Percentiles rank a stretch among this genome's conserved stretches.
These are phyloP conservation scores for Neolentinus lepideus DNA, from an alignment of 1,284 basidiomycete genomes.

Conservation along the genomic window DNA sequence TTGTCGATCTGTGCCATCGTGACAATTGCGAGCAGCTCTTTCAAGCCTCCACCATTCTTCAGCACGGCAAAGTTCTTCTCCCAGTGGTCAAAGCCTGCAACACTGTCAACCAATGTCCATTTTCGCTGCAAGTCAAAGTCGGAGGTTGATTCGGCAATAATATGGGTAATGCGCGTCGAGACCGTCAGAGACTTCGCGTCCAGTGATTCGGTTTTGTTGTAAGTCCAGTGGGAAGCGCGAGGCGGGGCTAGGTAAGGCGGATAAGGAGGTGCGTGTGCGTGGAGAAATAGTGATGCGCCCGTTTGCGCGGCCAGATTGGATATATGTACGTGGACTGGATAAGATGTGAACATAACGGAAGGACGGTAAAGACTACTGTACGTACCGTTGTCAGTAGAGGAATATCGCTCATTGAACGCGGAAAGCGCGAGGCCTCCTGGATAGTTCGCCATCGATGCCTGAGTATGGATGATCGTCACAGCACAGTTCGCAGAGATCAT, in stretches of 20 bases:
- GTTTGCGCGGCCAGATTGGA: constrained; percentile 85
- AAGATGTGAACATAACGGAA: neutral
- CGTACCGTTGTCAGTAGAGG: constrained; percentile 26
- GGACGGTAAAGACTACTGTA: neutral
- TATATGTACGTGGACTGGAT: constrained; percentile 61
- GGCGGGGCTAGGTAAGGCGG: constrained; percentile 15
- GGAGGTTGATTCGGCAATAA: constrained; percentile 39
- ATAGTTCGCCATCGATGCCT: constrained; percentile 74
- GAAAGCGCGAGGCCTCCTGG: constrained; percentile 80
- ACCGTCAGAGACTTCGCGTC: constrained; percentile 32
- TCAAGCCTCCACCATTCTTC: constrained; percentile 12
- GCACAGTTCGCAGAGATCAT: constrained; percentile 45
- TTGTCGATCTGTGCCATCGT: constrained; percentile 35
- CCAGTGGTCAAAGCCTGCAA: constrained; percentile 46
- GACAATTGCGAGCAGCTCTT: constrained; percentile 25
- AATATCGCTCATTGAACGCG: constrained; percentile 49
- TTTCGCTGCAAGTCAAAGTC: constrained; percentile 12
- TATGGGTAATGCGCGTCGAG: constrained; percentile 44
- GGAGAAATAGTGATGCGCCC: constrained; percentile 85
- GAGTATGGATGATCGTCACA: constrained; percentile 45
- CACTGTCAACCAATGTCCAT: constrained; percentile 36
- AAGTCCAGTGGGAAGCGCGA: constrained; percentile 41
- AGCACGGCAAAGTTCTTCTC: constrained; percentile 19
- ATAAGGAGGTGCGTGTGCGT: constrained; percentile 55
- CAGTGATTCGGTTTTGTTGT: constrained; percentile 75